A percentile compares a stretch with the other conserved stretches of the same genome.
phyloP scores from a whole-genome alignment of 306 rosid species.

The Cucumis cinereus region DNA sequence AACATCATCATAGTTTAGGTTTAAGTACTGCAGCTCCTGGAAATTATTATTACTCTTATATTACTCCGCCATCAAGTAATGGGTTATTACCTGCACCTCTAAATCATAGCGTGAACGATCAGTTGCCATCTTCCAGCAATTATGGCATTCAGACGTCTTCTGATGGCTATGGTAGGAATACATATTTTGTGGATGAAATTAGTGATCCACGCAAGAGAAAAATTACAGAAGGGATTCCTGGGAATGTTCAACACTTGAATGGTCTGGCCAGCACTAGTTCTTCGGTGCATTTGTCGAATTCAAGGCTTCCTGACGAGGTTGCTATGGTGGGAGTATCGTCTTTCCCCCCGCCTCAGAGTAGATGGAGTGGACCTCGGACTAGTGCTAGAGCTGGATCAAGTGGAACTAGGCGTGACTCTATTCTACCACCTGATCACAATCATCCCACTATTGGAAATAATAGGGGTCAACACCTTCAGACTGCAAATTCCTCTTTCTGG shows the following conservation, averaged over 20 bases:
- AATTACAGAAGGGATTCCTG: conserved; percentile 46
- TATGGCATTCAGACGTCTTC: conserved; percentile 20
- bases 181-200: conserved; percentile 46
- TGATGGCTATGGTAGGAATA: conserved; percentile 49
- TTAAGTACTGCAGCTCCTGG: conserved; percentile 38
- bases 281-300: conserved; percentile 38
- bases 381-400: background rate
- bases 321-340: conserved; percentile 37
- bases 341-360: conserved; percentile 4
- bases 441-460: conserved; percentile 57
- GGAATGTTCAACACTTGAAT: conserved; percentile 46
- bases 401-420: conserved; percentile 1
- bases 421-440: conserved; percentile 16
- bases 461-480: conserved; percentile 66
- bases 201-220: conserved; percentile 83
- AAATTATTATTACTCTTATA: conserved; percentile 49
- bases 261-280: conserved; percentile 43
- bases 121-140: conserved; percentile 41
- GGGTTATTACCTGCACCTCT: conserved; percentile 49
- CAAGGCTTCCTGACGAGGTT: conserved; percentile 54
- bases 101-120: conserved; percentile 46
- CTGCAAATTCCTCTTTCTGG: conserved; percentile 47
- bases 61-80: conserved; percentile 48
- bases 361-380: conserved; percentile 8
- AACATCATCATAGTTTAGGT: conserved; percentile 53